Evolutionary conservation across 257 asterid species (phyloP).

Genomic region (Buddleja alternifolia): DNA sequence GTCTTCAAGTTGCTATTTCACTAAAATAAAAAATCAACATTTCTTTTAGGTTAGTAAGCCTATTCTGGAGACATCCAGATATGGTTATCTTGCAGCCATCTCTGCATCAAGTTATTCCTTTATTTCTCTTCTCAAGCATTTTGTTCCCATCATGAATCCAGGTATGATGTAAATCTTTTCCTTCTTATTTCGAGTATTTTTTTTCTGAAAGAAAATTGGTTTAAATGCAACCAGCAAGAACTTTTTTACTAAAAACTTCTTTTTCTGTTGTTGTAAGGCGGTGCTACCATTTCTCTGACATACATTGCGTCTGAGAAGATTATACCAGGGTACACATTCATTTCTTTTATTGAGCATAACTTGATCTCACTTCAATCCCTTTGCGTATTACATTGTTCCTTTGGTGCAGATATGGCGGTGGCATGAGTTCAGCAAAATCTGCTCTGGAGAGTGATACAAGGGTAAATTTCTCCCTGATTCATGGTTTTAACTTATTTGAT

Average conservation of each 20-base stretch:
- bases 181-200: background rate
- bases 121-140: constrained; percentile 78
- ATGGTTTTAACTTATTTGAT: constrained; percentile 15
- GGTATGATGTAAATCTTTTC: constrained; percentile 40
- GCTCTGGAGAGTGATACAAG: constrained; percentile 94
- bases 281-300: constrained; percentile 91
- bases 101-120: constrained; percentile 97
- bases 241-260: background rate
- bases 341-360: background rate
- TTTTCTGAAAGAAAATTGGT: background rate
- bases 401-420: constrained; percentile 83
- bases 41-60: constrained; percentile 74
- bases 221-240: background rate
- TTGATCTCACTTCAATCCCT: background rate
- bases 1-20: constrained; percentile 12
- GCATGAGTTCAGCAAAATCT: constrained; percentile 97
- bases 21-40: background rate
- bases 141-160: constrained; percentile 86
- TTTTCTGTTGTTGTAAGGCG: constrained; percentile 55
- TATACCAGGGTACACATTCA: constrained; percentile 77
- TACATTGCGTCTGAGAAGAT: constrained; percentile 96
- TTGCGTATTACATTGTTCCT: constrained; percentile 9
- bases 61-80: constrained; percentile 82
- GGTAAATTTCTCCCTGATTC: constrained; percentile 47
- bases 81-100: constrained; percentile 89